Conservation (phyloP, 805 yeast genomes). For the Zygotorulaspora chibaensis region DNA sequence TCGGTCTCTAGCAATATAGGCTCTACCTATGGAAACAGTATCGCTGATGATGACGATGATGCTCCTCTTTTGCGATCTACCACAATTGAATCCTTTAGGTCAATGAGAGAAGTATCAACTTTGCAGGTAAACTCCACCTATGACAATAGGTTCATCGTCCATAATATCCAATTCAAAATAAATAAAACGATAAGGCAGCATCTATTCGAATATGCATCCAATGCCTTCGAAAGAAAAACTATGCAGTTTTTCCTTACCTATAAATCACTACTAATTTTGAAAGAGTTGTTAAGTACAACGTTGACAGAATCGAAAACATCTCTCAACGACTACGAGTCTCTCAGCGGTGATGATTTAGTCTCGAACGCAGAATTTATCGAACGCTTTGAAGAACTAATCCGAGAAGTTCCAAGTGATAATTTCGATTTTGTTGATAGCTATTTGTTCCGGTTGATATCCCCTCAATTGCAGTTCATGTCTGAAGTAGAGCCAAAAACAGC, state of each 20-base stretch:
- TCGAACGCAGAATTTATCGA: conserved; percentile 37
- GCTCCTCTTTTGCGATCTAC: conserved; percentile 15
- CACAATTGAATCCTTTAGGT: conserved; percentile 31
- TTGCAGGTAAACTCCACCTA: conserved; percentile 35
- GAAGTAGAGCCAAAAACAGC: conserved; percentile 45
- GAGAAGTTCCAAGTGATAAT: conserved; percentile 37
- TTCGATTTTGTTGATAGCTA: conserved; percentile 47
- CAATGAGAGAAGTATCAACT: conserved; percentile 31
- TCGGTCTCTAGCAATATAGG: conserved; percentile 8
- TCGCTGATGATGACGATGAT: background rate
- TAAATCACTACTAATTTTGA: conserved; percentile 47
- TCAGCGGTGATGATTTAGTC: conserved; percentile 15
- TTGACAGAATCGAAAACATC: conserved; percentile 19
- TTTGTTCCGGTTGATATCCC: conserved; percentile 51
- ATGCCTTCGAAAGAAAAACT: conserved; percentile 41
- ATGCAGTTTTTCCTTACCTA: conserved; percentile 44
- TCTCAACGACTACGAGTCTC: conserved; percentile 19
- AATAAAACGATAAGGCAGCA: conserved; percentile 47
- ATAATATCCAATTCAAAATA: conserved; percentile 53
- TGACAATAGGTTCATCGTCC: conserved; percentile 56
- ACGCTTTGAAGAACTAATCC: conserved; percentile 45
- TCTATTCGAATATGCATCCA: conserved; percentile 44
- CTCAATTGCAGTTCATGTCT: conserved; percentile 56
- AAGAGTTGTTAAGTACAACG: conserved; percentile 34
- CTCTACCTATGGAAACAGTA: background rate